Base-by-base conservation (phyloP, 352 stramenopile genomes). In the Phytophthora macrochlamydospora region DNA sequence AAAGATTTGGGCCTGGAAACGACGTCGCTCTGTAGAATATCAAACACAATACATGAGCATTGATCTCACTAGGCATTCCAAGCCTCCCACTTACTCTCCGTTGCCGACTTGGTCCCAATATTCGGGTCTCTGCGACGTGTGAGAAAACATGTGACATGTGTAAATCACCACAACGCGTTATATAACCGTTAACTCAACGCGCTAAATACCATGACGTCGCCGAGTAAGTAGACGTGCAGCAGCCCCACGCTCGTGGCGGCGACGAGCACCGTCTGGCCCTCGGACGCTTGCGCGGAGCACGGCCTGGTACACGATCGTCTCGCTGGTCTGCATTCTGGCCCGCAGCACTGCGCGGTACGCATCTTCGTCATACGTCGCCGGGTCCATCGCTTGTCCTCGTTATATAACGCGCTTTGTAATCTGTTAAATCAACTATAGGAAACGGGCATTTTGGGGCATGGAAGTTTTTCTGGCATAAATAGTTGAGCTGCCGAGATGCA, bases 191-290 rank as follows among this genome's bases (percentile, higher is more conserved):
- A 38, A 52, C 7, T 29, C 5, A 18, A 33, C 46, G 46, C 24
- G 38, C 24, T 40, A 24, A 24, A 24, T 48, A 81, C 65, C 69
- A 91, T 74, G 43, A 87, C 63, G 13, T 64, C 56, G 2, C 60
- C 56, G 7, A 93, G 70, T 13, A 75, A 56, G 32, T 88, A 93
- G 43, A 91, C 61, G 65, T 90, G 83, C 5, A 93, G 48, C 14
- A 71, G 14, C n/a, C 85, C 85, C 2, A 63, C 78, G 71, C 79
- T 93, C 52, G 85, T 92, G 30, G 79, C 83, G 9, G 85, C 83
- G 28, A 93, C 78, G 8, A 93, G 73, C 42, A 85, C 56, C 18
- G 59, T 67, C 38, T 79, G 75, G 8, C 73, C 79, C 13, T 40
- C 48, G 6, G 66, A 53, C 7, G 81, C 45, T 0, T 44, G 33